These are phyloP conservation scores for Penicillium sp. DNA, from an alignment of 2,329 filamentous ascomycete genomes.

Conservation along the genomic window DNA sequence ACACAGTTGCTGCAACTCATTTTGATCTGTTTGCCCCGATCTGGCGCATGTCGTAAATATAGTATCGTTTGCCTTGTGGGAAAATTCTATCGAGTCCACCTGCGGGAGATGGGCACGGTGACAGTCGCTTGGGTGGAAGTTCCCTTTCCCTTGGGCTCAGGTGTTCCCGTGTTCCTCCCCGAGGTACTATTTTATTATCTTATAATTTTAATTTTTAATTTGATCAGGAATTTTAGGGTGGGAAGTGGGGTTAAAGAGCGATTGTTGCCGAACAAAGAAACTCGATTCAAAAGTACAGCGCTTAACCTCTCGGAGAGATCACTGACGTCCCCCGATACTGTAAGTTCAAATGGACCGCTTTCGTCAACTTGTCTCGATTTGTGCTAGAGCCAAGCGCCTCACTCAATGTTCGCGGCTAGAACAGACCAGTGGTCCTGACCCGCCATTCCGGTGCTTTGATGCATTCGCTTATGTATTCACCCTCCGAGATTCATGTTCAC, in stretches of 20 bases:
- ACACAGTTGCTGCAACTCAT: neutral
- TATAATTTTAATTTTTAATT: neutral
- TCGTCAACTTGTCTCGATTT: constrained; percentile 11
- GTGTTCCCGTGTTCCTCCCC: neutral
- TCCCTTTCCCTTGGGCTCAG: constrained; percentile 18
- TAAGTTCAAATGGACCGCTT: neutral
- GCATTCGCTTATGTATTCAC: neutral
- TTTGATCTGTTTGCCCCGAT: neutral
- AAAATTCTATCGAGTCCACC: neutral
- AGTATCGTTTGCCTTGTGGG: constrained; percentile 2
- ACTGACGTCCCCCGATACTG: constrained; percentile 4
- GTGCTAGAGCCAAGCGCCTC: constrained; percentile 12
- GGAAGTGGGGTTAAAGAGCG: neutral
- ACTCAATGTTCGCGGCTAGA: constrained; percentile 4
- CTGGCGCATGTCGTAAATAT: neutral
- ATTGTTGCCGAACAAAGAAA: constrained; percentile 1
- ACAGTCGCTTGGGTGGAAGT: constrained; percentile 18
- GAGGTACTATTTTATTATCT: neutral
- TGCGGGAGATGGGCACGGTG: constrained; percentile 24
- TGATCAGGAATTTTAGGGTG: neutral
- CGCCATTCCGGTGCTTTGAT: neutral
- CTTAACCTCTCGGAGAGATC: constrained; percentile 13
- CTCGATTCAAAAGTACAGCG: constrained; percentile 18
- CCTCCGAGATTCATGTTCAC: neutral
- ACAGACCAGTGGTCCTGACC: neutral